These are phyloP conservation scores for Phylloporus sp. DNA, from an alignment of 1,284 basidiomycete species.

Conservation along the genomic window DNA sequence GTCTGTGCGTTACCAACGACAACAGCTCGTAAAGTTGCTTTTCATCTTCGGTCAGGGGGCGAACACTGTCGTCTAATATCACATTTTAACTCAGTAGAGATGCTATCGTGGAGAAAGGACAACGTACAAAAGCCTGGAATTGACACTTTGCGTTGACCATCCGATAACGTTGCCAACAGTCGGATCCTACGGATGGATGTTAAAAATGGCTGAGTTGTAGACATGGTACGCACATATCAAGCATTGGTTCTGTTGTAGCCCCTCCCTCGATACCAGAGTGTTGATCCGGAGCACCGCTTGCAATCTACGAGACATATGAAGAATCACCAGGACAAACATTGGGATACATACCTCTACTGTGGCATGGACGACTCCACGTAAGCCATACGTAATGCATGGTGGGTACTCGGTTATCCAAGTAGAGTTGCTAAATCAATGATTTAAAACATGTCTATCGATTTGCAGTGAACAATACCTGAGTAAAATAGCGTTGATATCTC, in stretches of 20 bases:
- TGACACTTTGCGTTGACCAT: constrained; percentile 64
- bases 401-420: constrained; percentile 95
- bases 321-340: not conserved
- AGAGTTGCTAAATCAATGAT: constrained; percentile 72
- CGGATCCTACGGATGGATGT: constrained; percentile 65
- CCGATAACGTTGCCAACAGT: constrained; percentile 77
- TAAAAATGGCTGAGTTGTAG: constrained; percentile 2
- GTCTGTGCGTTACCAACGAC: constrained; percentile 70
- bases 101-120: not conserved
- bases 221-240: constrained; percentile 74
- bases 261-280: constrained; percentile 96
- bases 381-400: constrained; percentile 96
- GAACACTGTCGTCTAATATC: constrained; percentile 77
- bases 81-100: constrained; percentile 9
- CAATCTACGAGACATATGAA: constrained; percentile 55
- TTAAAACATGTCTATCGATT: constrained; percentile 7
- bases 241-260: constrained; percentile 87
- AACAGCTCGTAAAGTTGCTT: constrained; percentile 72
- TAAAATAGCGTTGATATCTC: constrained; percentile 85
- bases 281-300: constrained; percentile 74
- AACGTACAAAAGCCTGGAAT: constrained; percentile 85
- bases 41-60: constrained; percentile 72
- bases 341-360: constrained; percentile 64
- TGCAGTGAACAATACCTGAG: constrained; percentile 62
- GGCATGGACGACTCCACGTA: constrained; percentile 92